Conservation (phyloP, 1,284 basidiomycete species). For the Apiotrichum akiyoshidainum region DNA sequence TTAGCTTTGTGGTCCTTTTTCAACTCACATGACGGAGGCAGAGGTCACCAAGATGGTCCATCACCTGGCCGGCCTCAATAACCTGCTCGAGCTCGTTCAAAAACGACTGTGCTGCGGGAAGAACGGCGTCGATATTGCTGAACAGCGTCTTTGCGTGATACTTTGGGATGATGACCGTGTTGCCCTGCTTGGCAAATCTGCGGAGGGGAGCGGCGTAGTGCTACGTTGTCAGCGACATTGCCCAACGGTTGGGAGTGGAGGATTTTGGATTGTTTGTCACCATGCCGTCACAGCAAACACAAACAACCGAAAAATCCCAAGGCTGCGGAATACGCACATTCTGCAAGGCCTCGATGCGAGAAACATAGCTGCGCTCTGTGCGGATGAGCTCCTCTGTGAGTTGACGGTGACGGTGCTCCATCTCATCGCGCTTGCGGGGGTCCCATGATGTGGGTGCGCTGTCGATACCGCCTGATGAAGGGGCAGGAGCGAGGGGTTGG, state of each 20-base stretch:
- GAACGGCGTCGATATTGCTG: constrained; percentile 83
- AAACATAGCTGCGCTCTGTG: constrained; percentile 48
- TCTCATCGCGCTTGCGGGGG: constrained; percentile 32
- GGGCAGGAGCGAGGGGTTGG: constrained; percentile 19
- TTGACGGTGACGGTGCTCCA: constrained; percentile 27
- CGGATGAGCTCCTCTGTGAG: constrained; percentile 47
- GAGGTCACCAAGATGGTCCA: constrained; percentile 75
- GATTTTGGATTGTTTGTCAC: not conserved
- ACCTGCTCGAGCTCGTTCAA: constrained; percentile 78
- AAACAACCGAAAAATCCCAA: not conserved
- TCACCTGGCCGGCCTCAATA: constrained; percentile 55
- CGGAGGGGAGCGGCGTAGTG: constrained; percentile 88
- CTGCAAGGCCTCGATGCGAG: constrained; percentile 43
- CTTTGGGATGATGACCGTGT: constrained; percentile 76
- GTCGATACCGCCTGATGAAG: not conserved
- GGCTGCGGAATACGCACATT: constrained; percentile 25
- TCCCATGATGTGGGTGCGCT: constrained; percentile 20
- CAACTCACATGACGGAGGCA: constrained; percentile 66
- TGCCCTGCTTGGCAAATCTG: constrained; percentile 75
- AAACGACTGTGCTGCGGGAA: constrained; percentile 84
- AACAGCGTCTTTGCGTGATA: constrained; percentile 92
- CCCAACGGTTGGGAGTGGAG: not conserved
- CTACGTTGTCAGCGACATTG: constrained; percentile 26
- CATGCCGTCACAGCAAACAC: not conserved
- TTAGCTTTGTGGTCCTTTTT: not conserved